phyloP scores from a whole-genome alignment of 495 filamentous ascomycete genomes.

The Annulohypoxylon moriforme region DNA sequence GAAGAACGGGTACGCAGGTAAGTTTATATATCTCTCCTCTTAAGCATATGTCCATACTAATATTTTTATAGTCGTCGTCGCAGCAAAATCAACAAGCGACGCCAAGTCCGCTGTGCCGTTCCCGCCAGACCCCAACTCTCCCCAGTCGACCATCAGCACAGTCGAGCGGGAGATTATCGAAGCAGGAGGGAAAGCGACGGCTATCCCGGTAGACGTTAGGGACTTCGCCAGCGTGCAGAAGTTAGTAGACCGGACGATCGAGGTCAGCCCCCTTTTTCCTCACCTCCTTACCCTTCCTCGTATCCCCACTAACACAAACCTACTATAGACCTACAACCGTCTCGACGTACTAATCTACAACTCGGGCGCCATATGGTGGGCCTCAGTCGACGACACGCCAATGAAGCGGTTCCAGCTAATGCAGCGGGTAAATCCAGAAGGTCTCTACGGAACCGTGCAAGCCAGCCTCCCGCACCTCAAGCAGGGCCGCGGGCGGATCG shows the following conservation, averaged over 20 bases:
- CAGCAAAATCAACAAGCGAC: slow-evolving; percentile 81
- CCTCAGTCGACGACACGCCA: slow-evolving; percentile 76
- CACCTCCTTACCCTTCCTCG: background rate
- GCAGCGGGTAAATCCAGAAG: slow-evolving; percentile 84
- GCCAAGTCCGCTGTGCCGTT: slow-evolving; percentile 68
- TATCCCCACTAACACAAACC: background rate
- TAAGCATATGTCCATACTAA: background rate
- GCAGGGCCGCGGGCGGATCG: slow-evolving; percentile 65
- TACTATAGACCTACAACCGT: slow-evolving; percentile 62
- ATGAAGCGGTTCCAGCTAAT: slow-evolving; percentile 83
- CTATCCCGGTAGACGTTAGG: slow-evolving; percentile 78
- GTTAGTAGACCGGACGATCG: slow-evolving; percentile 70
- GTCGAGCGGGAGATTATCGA: slow-evolving; percentile 82
- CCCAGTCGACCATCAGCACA: slow-evolving; percentile 81
- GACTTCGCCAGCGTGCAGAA: slow-evolving; percentile 69
- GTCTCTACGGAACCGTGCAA: slow-evolving; percentile 76
- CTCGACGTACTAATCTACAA: slow-evolving; percentile 86
- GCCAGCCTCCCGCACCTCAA: slow-evolving; percentile 69
- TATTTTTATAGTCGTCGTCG: slow-evolving; percentile 72
- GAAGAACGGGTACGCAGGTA: slow-evolving; percentile 75
- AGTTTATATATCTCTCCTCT: slow-evolving; percentile 8
- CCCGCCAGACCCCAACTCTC: slow-evolving; percentile 85
- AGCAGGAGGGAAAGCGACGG: slow-evolving; percentile 70
- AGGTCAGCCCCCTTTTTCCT: slow-evolving; percentile 48
- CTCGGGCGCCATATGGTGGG: slow-evolving; percentile 89